These are phyloP conservation scores for Chytriomyces confervae DNA, from an alignment of 192 early-diverging fungal species.

Conservation along the genomic window DNA sequence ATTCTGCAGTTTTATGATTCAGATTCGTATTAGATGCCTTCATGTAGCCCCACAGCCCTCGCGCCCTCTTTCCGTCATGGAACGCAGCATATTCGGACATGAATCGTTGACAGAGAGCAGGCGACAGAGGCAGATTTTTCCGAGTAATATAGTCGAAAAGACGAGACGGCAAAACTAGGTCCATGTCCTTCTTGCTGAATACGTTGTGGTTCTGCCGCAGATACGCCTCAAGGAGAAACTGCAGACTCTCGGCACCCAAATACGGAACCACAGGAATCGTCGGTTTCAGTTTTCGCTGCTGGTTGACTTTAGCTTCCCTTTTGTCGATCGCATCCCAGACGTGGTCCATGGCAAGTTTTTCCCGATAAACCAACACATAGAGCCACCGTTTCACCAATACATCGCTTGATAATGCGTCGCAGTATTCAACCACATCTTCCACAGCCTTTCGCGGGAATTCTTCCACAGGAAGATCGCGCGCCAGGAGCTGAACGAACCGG, in stretches of 20 bases:
- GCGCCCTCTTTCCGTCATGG: neutral
- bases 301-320: neutral
- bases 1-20: neutral
- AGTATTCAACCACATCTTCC: neutral
- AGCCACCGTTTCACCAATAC: neutral
- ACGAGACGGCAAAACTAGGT: neutral
- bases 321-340: constrained; percentile 3
- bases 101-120: neutral
- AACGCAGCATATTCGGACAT: constrained; percentile 17
- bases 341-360: neutral
- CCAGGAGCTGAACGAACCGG: neutral
- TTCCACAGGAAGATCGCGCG: neutral
- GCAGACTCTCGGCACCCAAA: neutral
- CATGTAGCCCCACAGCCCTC: neutral
- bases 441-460: constrained; percentile 3
- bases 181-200: neutral
- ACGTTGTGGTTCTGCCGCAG: neutral
- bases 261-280: neutral
- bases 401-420: too few relatives aligned
- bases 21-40: neutral
- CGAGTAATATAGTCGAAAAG: constrained; percentile 2
- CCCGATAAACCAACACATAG: constrained; percentile 6
- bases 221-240: constrained; percentile 10
- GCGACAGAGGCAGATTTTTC: neutral
- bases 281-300: neutral